Evolutionary conservation across 495 filamentous ascomycete species (phyloP).

Genomic region (Penicillium crystallinum): DNA sequence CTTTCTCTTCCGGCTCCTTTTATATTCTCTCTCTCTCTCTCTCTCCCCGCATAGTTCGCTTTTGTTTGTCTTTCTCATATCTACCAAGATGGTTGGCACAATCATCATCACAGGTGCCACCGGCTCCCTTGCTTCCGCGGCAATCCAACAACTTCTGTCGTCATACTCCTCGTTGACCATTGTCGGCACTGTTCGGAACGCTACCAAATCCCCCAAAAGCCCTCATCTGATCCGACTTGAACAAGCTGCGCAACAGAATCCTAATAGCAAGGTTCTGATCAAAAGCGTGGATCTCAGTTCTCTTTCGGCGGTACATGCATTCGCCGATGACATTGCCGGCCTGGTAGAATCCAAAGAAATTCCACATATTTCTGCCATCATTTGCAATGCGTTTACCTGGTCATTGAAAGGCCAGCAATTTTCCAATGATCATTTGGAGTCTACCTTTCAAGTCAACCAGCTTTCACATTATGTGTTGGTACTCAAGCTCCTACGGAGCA

Average conservation of each 20-base stretch:
- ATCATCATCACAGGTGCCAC: conserved; percentile 46
- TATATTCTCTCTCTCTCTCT: neutral
- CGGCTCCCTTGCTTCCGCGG: conserved; percentile 33
- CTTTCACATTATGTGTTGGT: conserved; percentile 41
- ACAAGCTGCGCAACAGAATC: neutral
- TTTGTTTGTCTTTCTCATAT: too few species aligned
- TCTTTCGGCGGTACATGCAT: conserved; percentile 33
- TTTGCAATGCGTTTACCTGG: conserved; percentile 42
- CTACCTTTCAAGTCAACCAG: conserved; percentile 42
- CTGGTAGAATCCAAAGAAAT: conserved; percentile 31
- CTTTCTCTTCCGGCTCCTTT: neutral
- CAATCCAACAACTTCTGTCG: conserved; percentile 28
- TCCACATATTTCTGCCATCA: conserved; percentile 38
- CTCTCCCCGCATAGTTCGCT: too few species aligned
- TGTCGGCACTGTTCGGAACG: conserved; percentile 40
- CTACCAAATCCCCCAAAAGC: conserved; percentile 1
- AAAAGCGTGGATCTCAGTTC: conserved; percentile 34
- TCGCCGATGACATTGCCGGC: conserved; percentile 20
- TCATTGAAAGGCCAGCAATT: conserved; percentile 10
- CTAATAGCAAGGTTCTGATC: conserved; percentile 19
- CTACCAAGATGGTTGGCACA: conserved; percentile 19
- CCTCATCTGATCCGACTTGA: conserved; percentile 1
- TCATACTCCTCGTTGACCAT: conserved; percentile 27
- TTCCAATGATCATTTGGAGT: conserved; percentile 38
- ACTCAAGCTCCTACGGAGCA: conserved; percentile 38